Base-by-base conservation (phyloP, 2,329 filamentous ascomycete genomes). In the Arthrobotrys musiformis region DNA sequence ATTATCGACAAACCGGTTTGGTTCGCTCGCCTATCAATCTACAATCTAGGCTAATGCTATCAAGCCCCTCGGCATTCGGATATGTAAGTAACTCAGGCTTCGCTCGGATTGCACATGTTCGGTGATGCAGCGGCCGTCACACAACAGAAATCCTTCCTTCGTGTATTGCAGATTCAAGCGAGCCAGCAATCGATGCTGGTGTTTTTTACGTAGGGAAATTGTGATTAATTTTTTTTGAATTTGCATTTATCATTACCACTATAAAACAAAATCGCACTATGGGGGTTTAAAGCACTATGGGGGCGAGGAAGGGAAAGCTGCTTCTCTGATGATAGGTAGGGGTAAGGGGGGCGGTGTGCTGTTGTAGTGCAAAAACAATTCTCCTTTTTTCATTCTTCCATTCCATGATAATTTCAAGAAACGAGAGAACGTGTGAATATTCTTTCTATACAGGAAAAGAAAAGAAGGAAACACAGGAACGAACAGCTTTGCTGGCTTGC, bases 161-260 rank as follows among this genome's bases (percentile, higher is more conserved):
- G n/a, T n/a, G n/a, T n/a, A n/a, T n/a, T n/a, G n/a, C n/a, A n/a
- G n/a, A n/a, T n/a, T n/a, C n/a, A n/a, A n/a, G n/a, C n/a, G n/a
- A n/a, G n/a, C n/a, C n/a, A n/a, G n/a, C n/a, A n/a, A n/a, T n/a
- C n/a, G n/a, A n/a, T n/a, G n/a, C n/a, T n/a, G n/a, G n/a, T n/a
- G n/a, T 46, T 22, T 8, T 13, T 48, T 24, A 33, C 50, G n/a
- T 9, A 33, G 48, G 15, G 5, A 30, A 17, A 28, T 6, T 40
- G 33, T 37, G 33, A 37, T 35, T 64, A 22, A 52, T 67, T 67
- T 56, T 28, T 67, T 67, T 37, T 24, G 5, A 4, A 66, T 66
- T 70, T 70, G 54, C 33, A 61, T 62, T 70, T 62, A 70, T 70
- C 66, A 70, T 70, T 70, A 70, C 66, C 44, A 70, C 67, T 62